These are phyloP conservation scores for Didymella pomorum DNA, from an alignment of 2,329 filamentous ascomycete species.

Conservation along the genomic window DNA sequence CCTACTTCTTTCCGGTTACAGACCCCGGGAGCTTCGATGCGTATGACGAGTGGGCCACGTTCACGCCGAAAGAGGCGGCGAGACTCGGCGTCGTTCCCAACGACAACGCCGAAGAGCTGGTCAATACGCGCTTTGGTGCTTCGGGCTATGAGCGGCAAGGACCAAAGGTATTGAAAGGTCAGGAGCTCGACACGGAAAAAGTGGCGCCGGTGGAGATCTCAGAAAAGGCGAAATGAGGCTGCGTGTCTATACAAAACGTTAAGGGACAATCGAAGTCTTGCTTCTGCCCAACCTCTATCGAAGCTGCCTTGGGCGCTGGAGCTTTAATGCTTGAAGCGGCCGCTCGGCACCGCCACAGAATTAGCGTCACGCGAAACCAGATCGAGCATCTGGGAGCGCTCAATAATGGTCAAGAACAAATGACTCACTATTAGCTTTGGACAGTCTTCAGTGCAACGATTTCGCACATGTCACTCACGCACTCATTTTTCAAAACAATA, in stretches of 20 bases:
- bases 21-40: neutral
- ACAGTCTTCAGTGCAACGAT: neutral
- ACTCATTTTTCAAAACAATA: neutral
- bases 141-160: slow-evolving; percentile 1
- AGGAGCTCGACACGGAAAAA: neutral
- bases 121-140: slow-evolving; percentile 1
- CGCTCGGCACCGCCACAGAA: neutral
- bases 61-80: neutral
- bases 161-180: slow-evolving; percentile 1
- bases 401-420: neutral
- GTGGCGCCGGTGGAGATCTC: neutral
- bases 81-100: neutral
- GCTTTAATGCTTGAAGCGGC: neutral
- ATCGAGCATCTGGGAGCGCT: neutral
- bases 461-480: neutral
- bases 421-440: neutral
- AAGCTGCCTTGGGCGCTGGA: neutral
- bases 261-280: neutral
- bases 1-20: neutral
- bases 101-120: slow-evolving; percentile 15
- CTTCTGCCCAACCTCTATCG: neutral
- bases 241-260: neutral
- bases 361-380: neutral
- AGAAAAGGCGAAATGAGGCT: neutral
- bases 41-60: neutral